Conservation (phyloP, 768 basidiomycete species). For the Suillus subaureus region DNA sequence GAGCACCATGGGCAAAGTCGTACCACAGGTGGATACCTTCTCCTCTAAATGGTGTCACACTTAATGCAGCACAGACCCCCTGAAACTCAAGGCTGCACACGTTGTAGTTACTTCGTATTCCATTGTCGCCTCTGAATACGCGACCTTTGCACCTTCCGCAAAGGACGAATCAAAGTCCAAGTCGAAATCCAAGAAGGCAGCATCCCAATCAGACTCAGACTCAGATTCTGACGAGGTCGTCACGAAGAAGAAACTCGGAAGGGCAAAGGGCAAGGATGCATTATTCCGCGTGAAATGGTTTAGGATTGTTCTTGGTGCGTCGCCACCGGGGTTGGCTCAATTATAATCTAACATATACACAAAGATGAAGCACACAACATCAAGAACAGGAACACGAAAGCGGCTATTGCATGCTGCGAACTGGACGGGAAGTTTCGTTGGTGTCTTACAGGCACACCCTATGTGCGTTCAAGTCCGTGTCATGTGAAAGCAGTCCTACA, state of each 20-base stretch:
- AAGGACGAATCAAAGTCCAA: conserved; percentile 59
- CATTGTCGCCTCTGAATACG: conserved; percentile 80
- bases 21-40: conserved; percentile 55
- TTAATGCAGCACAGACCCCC: conserved; percentile 48
- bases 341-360: neutral
- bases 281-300: conserved; percentile 83
- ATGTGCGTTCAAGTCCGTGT: conserved; percentile 44
- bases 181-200: conserved; percentile 36
- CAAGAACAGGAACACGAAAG: conserved; percentile 82
- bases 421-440: conserved; percentile 81
- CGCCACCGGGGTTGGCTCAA: neutral
- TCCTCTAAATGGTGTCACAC: neutral
- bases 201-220: conserved; percentile 31
- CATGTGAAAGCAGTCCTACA: conserved; percentile 31
- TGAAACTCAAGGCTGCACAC: conserved; percentile 52
- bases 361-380: conserved; percentile 95
- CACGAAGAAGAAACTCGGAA: conserved; percentile 35
- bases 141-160: conserved; percentile 46
- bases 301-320: conserved; percentile 79
- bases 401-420: conserved; percentile 75
- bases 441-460: conserved; percentile 86
- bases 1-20: conserved; percentile 84
- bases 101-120: conserved; percentile 90
- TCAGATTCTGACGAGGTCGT: conserved; percentile 43
- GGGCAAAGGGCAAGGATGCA: conserved; percentile 55